These are phyloP conservation scores for Botrytis galanthina DNA, from an alignment of 2,329 filamentous ascomycete species.

Conservation along the genomic window DNA sequence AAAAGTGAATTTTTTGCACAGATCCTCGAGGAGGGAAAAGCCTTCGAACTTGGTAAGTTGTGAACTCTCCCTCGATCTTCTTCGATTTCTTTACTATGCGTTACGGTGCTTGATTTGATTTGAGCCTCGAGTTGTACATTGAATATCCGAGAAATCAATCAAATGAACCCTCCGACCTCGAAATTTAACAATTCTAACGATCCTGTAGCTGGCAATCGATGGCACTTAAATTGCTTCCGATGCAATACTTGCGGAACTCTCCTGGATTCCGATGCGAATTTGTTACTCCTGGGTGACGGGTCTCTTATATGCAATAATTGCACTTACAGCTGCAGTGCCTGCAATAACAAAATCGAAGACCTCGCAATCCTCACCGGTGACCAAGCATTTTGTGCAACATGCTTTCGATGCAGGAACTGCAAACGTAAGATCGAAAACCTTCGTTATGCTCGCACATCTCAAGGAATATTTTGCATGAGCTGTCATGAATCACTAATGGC, in stretches of 20 bases:
- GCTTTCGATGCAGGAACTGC: slow-evolving; percentile 96
- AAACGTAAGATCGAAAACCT: slow-evolving; percentile 99
- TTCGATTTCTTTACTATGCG: slow-evolving; percentile 6
- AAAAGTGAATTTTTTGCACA: slow-evolving; percentile 43
- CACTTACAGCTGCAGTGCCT: slow-evolving; percentile 97
- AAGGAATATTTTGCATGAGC: slow-evolving; percentile 99
- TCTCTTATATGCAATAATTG: slow-evolving; percentile 99
- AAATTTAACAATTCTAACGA: slow-evolving; percentile 31
- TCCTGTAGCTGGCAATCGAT: slow-evolving; percentile 79
- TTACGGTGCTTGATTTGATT: slow-evolving; percentile 19
- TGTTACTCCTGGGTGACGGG: slow-evolving; percentile 93
- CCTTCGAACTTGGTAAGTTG: slow-evolving; percentile 85
- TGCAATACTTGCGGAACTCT: slow-evolving; percentile 94
- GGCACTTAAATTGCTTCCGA: slow-evolving; percentile 98
- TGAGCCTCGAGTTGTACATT: slow-evolving; percentile 20
- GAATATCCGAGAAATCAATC: slow-evolving; percentile 11
- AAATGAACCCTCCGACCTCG: slow-evolving; percentile 16
- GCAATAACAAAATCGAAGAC: slow-evolving; percentile 96
- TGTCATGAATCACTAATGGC: slow-evolving; percentile 98
- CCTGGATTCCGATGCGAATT: slow-evolving; percentile 96
- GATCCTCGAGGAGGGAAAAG: slow-evolving; percentile 98
- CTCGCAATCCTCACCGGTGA: slow-evolving; percentile 95
- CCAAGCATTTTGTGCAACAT: slow-evolving; percentile 95
- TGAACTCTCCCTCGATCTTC: slow-evolving; percentile 1
- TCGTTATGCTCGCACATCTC: slow-evolving; percentile 93